These are phyloP conservation scores for Leccinum rimulosum DNA, from an alignment of 768 basidiomycete genomes.

Conservation along the genomic window DNA sequence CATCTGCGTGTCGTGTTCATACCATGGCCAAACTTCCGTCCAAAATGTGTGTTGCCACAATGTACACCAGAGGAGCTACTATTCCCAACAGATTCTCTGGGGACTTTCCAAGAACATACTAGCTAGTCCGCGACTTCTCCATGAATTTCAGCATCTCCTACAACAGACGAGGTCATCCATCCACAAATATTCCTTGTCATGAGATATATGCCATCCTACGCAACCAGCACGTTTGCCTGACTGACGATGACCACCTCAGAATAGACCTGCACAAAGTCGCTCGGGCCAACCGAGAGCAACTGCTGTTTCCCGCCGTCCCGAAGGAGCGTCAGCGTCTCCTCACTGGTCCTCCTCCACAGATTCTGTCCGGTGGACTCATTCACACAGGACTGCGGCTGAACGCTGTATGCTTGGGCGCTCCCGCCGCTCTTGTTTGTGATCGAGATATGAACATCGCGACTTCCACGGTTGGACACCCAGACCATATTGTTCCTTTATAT, in stretches of 20 bases:
- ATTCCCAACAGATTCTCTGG: not conserved
- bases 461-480: conserved; percentile 15
- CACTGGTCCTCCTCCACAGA: conserved; percentile 5
- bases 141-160: not conserved
- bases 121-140: not conserved
- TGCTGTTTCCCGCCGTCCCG: conserved; percentile 8
- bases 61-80: too few relatives aligned
- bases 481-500: conserved; percentile 5
- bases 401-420: not conserved
- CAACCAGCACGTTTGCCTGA: conserved; percentile 4
- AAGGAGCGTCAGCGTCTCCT: conserved; percentile 6
- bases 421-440: conserved; percentile 10
- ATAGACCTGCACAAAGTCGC: conserved; percentile 14
- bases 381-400: not conserved
- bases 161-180: not conserved
- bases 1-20: too few relatives aligned
- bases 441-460: not conserved
- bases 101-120: not conserved
- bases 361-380: not conserved
- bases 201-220: not conserved
- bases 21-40: too few relatives aligned
- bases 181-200: not conserved
- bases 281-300: conserved; percentile 7
- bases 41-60: too few relatives aligned
- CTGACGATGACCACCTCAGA: conserved; percentile 10